These are phyloP conservation scores for Vinca minor DNA, from an alignment of 257 asterid species.

Conservation along the genomic window DNA sequence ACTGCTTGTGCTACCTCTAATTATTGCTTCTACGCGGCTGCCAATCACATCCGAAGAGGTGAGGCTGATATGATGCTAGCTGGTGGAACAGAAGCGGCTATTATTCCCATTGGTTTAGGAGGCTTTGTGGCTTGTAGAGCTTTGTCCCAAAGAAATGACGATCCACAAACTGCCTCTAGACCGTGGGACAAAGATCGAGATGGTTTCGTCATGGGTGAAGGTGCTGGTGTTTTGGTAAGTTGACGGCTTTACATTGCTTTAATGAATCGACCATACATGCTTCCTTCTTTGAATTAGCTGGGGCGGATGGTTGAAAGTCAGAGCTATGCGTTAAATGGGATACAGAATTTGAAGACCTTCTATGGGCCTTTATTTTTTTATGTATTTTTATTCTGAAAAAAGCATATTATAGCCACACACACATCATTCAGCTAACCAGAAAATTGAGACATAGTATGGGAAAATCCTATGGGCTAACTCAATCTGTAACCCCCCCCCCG, in stretches of 20 bases:
- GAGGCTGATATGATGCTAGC: constrained; percentile 90
- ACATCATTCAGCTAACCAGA: neutral
- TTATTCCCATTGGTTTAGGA: constrained; percentile 86
- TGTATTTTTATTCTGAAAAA: neutral
- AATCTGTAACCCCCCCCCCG: neutral
- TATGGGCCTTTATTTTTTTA: too few species aligned
- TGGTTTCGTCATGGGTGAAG: constrained; percentile 95
- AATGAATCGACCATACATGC: neutral
- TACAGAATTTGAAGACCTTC: neutral
- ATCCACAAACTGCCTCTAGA: constrained; percentile 80
- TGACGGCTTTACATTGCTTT: constrained; percentile 3
- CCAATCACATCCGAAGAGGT: constrained; percentile 94
- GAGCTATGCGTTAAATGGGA: neutral
- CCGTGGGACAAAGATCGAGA: constrained; percentile 89
- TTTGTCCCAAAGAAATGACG: constrained; percentile 88
- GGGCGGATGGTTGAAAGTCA: neutral
- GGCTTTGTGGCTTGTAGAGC: constrained; percentile 97
- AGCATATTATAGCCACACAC: neutral
- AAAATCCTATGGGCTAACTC: neutral
- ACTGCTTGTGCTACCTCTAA: constrained; percentile 98
- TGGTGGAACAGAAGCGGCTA: constrained; percentile 95
- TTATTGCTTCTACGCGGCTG: constrained; percentile 89
- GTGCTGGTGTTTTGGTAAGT: constrained; percentile 82
- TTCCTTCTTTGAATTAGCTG: neutral
- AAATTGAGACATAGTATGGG: neutral